A percentile compares a stretch with the other conserved stretches of the same genome.
Evolutionary conservation across 352 stramenopile genomes (phyloP).

Genomic region (Blastocystis sp.): DNA sequence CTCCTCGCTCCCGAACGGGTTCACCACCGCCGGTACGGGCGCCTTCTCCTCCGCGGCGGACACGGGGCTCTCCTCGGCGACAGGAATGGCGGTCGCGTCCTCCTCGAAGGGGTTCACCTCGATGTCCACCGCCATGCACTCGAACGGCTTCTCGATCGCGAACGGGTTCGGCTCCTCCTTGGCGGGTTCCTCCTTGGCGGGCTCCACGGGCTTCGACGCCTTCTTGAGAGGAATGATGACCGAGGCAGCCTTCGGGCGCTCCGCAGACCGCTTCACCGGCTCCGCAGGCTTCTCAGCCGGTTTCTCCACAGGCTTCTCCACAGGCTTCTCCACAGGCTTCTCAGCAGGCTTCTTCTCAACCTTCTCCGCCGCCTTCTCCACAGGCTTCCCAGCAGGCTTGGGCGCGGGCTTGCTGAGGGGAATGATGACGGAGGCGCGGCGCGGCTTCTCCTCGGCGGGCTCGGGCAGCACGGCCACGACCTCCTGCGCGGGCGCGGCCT

Average conservation of each 20-base stretch:
- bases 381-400: not conserved
- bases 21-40: not conserved
- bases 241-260: too few relatives aligned
- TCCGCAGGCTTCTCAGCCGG: not conserved
- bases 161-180: not conserved
- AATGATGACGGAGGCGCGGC: not conserved
- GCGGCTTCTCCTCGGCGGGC: not conserved
- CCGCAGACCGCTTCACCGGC: too few relatives aligned
- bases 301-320: not conserved
- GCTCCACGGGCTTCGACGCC: too few relatives aligned
- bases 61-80: not conserved
- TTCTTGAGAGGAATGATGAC: too few relatives aligned
- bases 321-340: not conserved
- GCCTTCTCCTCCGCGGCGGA: not conserved
- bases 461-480: not conserved
- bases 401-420: not conserved
- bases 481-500: not conserved
- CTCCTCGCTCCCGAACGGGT: constrained; percentile 43
- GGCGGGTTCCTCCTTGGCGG: not conserved
- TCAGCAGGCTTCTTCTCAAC: not conserved
- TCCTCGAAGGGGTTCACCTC: constrained; percentile 58
- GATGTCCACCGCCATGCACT: constrained; percentile 1
- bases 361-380: too few relatives aligned
- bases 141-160: not conserved
- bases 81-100: not conserved